These are phyloP conservation scores for Berkeleyomyces rouxiae DNA, from an alignment of 2,329 filamentous ascomycete genomes.

Conservation along the genomic window DNA sequence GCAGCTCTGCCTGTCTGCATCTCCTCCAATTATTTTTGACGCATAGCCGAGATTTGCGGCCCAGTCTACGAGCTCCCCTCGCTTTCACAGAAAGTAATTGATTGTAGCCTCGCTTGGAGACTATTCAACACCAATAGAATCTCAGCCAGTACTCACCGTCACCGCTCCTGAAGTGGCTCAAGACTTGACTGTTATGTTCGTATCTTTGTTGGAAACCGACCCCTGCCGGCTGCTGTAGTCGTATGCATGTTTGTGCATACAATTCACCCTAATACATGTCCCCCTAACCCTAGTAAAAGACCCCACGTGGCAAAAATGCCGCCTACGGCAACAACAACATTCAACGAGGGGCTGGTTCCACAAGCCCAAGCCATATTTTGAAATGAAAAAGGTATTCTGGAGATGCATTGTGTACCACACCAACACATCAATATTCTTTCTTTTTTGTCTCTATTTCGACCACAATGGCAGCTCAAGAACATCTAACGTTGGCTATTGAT, in stretches of 20 bases:
- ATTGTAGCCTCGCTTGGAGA: background rate
- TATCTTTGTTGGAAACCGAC: background rate
- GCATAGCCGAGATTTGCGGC: background rate
- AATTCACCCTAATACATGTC: too few relatives aligned
- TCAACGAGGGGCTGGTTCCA: background rate
- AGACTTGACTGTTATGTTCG: background rate
- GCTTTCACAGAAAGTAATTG: background rate
- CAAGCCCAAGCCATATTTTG: background rate
- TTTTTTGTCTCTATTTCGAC: background rate
- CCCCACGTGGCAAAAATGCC: background rate
- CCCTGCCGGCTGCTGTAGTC: background rate
- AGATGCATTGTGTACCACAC: background rate
- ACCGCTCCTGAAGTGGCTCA: background rate
- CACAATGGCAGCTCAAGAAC: slow-evolving; percentile 19
- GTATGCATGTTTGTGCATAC: background rate
- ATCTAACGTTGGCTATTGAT: slow-evolving; percentile 31
- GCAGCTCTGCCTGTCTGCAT: background rate
- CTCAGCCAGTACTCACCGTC: background rate
- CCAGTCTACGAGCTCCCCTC: background rate
- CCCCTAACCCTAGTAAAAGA: background rate
- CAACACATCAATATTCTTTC: background rate
- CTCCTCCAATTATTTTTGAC: background rate
- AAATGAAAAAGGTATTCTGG: background rate
- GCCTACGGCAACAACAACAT: background rate
- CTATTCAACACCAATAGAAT: too few relatives aligned